A percentile compares a stretch with the other conserved stretches of the same genome.
Evolutionary conservation across 371 early-diverging fungal species (phyloP).

Genomic region (Actinomortierella wolfii): DNA sequence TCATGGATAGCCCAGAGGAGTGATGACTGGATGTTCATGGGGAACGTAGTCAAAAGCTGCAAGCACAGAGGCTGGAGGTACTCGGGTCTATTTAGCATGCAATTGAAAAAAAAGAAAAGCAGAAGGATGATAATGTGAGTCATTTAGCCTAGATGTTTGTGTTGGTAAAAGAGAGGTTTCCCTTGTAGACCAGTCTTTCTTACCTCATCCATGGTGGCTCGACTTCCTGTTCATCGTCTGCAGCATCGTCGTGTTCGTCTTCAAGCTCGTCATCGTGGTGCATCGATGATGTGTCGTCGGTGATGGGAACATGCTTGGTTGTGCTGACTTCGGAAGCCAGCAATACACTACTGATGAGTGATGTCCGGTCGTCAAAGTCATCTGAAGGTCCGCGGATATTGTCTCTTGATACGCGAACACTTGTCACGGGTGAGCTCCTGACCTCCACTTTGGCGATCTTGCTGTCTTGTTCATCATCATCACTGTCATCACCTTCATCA

Average conservation of each 20-base stretch:
- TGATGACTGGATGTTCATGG: constrained; percentile 46
- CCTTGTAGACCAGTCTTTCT: not conserved
- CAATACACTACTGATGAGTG: constrained; percentile 41
- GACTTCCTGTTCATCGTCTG: constrained; percentile 21
- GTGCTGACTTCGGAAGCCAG: constrained; percentile 27
- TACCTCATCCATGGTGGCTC: constrained; percentile 43
- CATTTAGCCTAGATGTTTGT: not conserved
- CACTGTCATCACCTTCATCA: not conserved
- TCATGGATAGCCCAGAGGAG: constrained; percentile 46
- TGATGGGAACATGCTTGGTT: constrained; percentile 16
- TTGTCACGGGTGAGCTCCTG: too few relatives aligned
- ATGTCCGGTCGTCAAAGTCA: constrained; percentile 36
- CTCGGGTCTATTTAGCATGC: constrained; percentile 24
- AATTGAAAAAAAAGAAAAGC: not conserved
- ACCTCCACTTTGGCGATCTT: too few relatives aligned
- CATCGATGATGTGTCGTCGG: constrained; percentile 5
- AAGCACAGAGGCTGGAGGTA: constrained; percentile 43
- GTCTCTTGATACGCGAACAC: too few relatives aligned
- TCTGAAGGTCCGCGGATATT: constrained; percentile 12
- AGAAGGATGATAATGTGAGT: not conserved
- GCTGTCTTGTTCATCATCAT: not conserved
- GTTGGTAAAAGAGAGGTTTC: too few relatives aligned
- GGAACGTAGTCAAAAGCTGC: constrained; percentile 41
- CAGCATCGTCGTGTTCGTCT: constrained; percentile 20
- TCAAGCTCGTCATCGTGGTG: constrained; percentile 17